Evolutionary conservation across 2,329 filamentous ascomycete genomes (phyloP), one percentile per base, ranked within the genome.

Genomic region (Ophiosphaerella herpotricha): DNA sequence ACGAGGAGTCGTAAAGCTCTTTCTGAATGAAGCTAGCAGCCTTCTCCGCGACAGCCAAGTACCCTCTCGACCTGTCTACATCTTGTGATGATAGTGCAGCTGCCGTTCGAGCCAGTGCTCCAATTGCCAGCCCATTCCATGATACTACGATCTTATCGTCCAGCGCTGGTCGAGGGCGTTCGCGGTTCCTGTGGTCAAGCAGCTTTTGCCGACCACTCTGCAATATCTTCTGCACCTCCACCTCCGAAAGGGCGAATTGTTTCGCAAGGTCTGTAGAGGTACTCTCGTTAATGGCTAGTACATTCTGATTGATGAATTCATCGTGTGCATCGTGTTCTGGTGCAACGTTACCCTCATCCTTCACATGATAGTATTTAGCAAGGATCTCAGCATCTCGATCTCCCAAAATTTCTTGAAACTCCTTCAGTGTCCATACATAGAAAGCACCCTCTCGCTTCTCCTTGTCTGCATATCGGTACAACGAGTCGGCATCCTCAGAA

Each of bases 221-320:
- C 46, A 97, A 82, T 32, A 89, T 85, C 34, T 81, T 78, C 36
- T 82, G 78, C 1, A 93, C 84, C 53, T 91, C 87, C 1, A 85
- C 81, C 48, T 86, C 83, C 0, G 86, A 81, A 12, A 93, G 78
- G 1, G 85, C 86, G 61, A 96, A 89, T 60, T 94, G 87, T 48
- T 84, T 83, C 12, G 88, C 87, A 7, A 99, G 78, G 39, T 88
- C 84, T 16, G 82, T 79, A 0, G 85, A 80, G 0, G 86, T 88
- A 52, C 82, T 43, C 2, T 32, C 85, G 32, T 83, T 83, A 23
- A 96, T 81, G 33, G 85, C 85, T 2, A 97, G 75, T 5, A 96
- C 91, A 66, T 97, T 99, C 69, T 96, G 91, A 63, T 93, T 91
- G 66, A 96, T 87, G 52, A 97, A 93, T 66, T 97, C 93, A 67